Evolutionary conservation across 2,329 filamentous ascomycete species (phyloP), one percentile per base, ranked within the genome.

Genomic region (Ophiobolus disseminans): DNA sequence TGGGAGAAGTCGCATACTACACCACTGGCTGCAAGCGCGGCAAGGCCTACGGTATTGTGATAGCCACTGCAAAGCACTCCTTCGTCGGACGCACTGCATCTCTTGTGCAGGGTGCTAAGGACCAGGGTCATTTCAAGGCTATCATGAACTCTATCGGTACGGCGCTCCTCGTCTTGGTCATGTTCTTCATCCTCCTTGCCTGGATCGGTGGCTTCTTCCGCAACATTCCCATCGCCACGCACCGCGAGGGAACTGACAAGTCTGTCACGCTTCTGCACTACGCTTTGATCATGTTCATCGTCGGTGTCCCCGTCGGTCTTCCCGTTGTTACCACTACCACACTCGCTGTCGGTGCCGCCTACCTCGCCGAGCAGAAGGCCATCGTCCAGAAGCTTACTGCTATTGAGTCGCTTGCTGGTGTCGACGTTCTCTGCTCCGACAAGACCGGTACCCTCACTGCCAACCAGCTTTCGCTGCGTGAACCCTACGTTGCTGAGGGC

Each of bases 141-240:
- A 88, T 90, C 80, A 90, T 90, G 88, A 86, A 90, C 82, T 87
- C 83, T 69, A 90, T 91, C 68, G 87, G 87, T 75, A 89, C 86
- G 43, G 78, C 85, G 52, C 80, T 91, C 47, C 80, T 91, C 62
- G 86, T 90, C 63, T 79, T 90, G 55, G 88, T 90, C 77, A 86
- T 90, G 75, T 87, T 88, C 77, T 90, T 83, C 81, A 89, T 90
- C 73, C 80, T 91, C 65, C 77, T 83, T 47, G 81, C 86, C 62
- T 90, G 88, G 88, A 88, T 90, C 60, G 87, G 88, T 74, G 87
- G 86, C 73, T 91, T 91, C 82, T 90, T 85, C 83, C 87, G 84
- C 71, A 78, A 88, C 75, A 71, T 89, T 57, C 78, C 79, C 59
- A 84, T 90, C 62, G 83, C 83, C 19, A 81, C 79, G 17, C 80